These are phyloP conservation scores for Acacia confusa DNA, from an alignment of 306 rosid genomes.

Conservation along the genomic window DNA sequence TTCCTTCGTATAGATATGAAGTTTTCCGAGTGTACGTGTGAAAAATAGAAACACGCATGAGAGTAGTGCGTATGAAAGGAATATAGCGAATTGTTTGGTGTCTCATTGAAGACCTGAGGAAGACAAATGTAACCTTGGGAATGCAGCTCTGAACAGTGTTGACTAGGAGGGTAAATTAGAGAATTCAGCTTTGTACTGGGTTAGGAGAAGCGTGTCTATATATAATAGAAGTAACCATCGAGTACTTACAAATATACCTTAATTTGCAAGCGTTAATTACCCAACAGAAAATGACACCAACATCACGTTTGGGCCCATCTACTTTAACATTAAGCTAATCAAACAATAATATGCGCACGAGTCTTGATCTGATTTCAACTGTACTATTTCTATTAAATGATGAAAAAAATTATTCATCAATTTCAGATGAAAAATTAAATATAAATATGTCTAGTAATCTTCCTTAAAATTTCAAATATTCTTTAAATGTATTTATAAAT, in stretches of 20 bases:
- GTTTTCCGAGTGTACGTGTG: neutral
- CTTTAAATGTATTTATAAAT: too few relatives aligned
- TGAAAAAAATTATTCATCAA: too few relatives aligned
- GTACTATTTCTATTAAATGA: too few relatives aligned
- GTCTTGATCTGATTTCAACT: too few relatives aligned
- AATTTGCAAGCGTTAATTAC: constrained; percentile 34
- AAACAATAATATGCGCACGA: neutral
- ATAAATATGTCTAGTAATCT: too few relatives aligned
- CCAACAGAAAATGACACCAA: constrained; percentile 42
- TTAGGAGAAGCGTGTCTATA: constrained; percentile 27
- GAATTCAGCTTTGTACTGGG: constrained; percentile 16
- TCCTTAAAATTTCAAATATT: too few relatives aligned
- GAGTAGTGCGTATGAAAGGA: constrained; percentile 12
- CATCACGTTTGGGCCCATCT: constrained; percentile 35
- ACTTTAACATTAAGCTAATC: neutral
- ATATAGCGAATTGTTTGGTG: constrained; percentile 4
- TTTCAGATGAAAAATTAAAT: too few relatives aligned
- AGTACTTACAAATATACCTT: constrained; percentile 43
- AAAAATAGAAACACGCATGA: neutral
- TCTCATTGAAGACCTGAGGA: constrained; percentile 31
- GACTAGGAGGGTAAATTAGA: constrained; percentile 31
- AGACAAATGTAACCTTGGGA: constrained; percentile 38
- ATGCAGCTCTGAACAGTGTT: neutral
- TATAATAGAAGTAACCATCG: neutral
- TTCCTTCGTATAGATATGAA: neutral